These are phyloP conservation scores for Aspergillus quadrilineatus DNA, from an alignment of 2,329 filamentous ascomycete species.

Conservation along the genomic window DNA sequence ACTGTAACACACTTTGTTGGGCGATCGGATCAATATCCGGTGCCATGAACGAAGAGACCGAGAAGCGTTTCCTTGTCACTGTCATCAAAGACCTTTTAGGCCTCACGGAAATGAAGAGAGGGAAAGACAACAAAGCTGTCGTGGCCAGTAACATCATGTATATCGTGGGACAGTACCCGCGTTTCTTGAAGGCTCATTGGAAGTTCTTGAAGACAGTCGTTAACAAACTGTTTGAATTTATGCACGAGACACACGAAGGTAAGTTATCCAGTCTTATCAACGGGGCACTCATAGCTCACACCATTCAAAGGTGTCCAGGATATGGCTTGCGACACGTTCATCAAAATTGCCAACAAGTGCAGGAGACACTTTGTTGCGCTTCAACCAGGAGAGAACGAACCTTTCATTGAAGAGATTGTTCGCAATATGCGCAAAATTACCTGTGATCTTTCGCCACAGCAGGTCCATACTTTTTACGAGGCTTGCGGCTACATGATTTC, in stretches of 20 bases:
- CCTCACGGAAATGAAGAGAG: constrained; percentile 97
- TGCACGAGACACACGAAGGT: constrained; percentile 99
- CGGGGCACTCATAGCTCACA: constrained; percentile 24
- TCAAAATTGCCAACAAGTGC: constrained; percentile 99
- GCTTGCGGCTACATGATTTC: constrained; percentile 99
- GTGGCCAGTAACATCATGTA: constrained; percentile 99
- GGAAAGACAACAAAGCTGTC: constrained; percentile 99
- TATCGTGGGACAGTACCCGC: constrained; percentile 97
- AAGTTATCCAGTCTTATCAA: constrained; percentile 29
- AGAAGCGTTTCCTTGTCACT: constrained; percentile 96
- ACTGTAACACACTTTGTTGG: constrained; percentile 99
- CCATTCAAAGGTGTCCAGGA: constrained; percentile 76
- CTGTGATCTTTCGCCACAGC: constrained; percentile 88
- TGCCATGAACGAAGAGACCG: constrained; percentile 98
- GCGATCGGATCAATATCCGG: constrained; percentile 97
- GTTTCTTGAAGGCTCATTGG: constrained; percentile 98
- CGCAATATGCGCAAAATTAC: constrained; percentile 95
- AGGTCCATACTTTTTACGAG: constrained; percentile 98
- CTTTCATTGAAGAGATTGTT: constrained; percentile 98
- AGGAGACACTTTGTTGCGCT: constrained; percentile 95
- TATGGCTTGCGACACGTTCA: constrained; percentile 99
- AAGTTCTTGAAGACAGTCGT: constrained; percentile 99
- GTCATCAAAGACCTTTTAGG: constrained; percentile 98
- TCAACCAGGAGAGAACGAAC: constrained; percentile 89
- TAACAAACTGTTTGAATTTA: constrained; percentile 99